Evolutionary conservation across 768 basidiomycete species (phyloP).

Genomic region (Collybia sp.): DNA sequence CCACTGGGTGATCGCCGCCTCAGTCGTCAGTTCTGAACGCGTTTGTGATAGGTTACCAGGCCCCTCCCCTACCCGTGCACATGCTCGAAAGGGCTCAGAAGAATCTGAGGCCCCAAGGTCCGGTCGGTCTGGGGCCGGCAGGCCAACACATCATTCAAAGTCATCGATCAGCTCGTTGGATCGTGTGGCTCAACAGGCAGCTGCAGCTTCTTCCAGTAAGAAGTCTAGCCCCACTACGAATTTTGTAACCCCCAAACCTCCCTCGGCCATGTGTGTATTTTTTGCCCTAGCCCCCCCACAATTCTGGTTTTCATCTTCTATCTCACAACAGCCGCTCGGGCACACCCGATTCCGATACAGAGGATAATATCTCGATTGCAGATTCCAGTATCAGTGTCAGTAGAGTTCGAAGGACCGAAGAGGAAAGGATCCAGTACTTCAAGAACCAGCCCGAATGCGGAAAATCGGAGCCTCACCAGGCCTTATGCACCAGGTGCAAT

Average conservation of each 20-base stretch:
- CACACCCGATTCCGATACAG: conserved; percentile 34
- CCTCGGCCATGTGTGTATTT: conserved; percentile 19
- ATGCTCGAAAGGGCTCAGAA: conserved; percentile 12
- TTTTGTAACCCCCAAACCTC: conserved; percentile 12
- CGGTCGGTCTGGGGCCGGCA: conserved; percentile 16
- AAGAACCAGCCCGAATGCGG: conserved; percentile 57
- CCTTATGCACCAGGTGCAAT: conserved; percentile 55
- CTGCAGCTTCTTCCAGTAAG: conserved; percentile 11
- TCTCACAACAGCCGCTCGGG: conserved; percentile 12
- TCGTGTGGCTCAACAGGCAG: conserved; percentile 14
- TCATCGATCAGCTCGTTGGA: conserved; percentile 28
- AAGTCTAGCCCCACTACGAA: conserved; percentile 13
- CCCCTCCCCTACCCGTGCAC: conserved; percentile 22
- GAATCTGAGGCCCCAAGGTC: conserved; percentile 9
- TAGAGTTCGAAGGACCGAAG: conserved; percentile 51
- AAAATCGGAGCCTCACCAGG: conserved; percentile 50
- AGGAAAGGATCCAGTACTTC: conserved; percentile 60
- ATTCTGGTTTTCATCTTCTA: background rate
- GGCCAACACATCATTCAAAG: conserved; percentile 16
- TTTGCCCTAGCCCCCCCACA: too few relatives aligned
- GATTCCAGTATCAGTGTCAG: conserved; percentile 41
- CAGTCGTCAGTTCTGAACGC: background rate
- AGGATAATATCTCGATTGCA: conserved; percentile 49
- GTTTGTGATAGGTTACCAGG: conserved; percentile 18
- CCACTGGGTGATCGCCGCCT: too few relatives aligned